Evolutionary conservation across 2,329 filamentous ascomycete genomes (phyloP), one percentile per base, ranked within the genome.

Genomic region (Cladosporium colombiae): DNA sequence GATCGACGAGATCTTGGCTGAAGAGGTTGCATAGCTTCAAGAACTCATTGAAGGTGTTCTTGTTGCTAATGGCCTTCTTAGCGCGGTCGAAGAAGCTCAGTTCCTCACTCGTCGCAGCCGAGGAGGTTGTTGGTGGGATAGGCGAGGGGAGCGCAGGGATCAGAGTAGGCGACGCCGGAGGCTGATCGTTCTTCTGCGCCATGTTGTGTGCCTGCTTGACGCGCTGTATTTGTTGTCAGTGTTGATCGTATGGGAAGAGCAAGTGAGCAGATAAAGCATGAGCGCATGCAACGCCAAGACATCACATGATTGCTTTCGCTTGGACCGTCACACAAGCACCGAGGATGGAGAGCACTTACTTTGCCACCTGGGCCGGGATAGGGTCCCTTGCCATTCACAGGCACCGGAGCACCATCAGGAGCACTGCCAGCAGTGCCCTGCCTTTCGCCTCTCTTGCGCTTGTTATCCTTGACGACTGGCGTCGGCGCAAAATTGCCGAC

Each of bases 21-120:
- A 92, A 99, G 33, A 99, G 84, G 72, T 98, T 99, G 82, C 94
- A 95, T 7, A 99, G 87, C 81, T 99, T 99, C 69, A 99, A 81
- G 78, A 99, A 99, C 77, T 99, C 95, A 72, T 91, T 93, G 85
- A 96, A 96, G 2, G 90, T 90, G 65, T 92, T 91, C 77, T 96
- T 91, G 78, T 98, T 98, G 68, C 90, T 89, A 66, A 99, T 92
- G 74, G 90, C 94, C 79, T 99, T 99, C 85, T 97, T 98, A 21
- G 95, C 93, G 8, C 93, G 89, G 68, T 99, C 95, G 73, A 99
- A 99, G 80, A 98, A 98, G 1, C 88, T 88, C 62, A 98, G 85
- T 75, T 98, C 94, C 66, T 98, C 94, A 63, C 89, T 86, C 27
- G 86, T 91, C 1, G 92, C 91, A n/a, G 88, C 88, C 10, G 89